Evolutionary conservation across 73 alveolate genomes (phyloP), one percentile per base, ranked within the genome.

Genomic region (Stentor coeruleus): DNA sequence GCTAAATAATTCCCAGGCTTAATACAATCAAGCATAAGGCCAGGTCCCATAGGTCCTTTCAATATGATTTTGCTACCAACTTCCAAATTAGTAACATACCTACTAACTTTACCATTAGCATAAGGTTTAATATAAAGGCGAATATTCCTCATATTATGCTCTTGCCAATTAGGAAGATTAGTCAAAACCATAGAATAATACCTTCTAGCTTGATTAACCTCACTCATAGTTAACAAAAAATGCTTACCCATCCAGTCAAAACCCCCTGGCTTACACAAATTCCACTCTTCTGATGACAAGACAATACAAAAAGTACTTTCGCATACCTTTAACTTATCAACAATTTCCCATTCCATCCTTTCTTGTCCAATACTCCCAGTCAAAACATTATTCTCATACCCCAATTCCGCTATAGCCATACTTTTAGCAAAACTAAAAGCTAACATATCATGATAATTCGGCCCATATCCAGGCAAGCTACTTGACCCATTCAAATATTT

Each of bases 261-360:
- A 26, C 79, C 79, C 33, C 33, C 33, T 28, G 79, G 79, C n/a
- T 20, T 0, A 31, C 14, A 20, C n/a, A 66, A 37, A 33, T 26
- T 31, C 79, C 79, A 66, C 49, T 26, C 39, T 66, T 66, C 37
- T 1, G 79, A 66, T 66, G 79, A 28, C 39, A 66, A 31, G n/a
- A 11, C 39, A 66, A 66, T 66, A 2, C 41, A 66, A 66, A 33
- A 66, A 26, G 79, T 66, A 20, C 79, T 31, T 66, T 66, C 79
- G n/a, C 40, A 20, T 14, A 66, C 33, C n/a, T 66, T 66, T 14
- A 20, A 66, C 14, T 26, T 66, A 20, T 31, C 37, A 1, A 33
- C 36, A 33, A 66, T 26, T 31, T 20, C 39, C 79, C 79, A 66
- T 20, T 2, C 33, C 79, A 66, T 66, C n/a, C 33, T 33, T 2